Evolutionary conservation across 208 protist genomes (phyloP), one percentile per base, ranked within the genome.

Genomic region (Vickermania ingenoplastis): DNA sequence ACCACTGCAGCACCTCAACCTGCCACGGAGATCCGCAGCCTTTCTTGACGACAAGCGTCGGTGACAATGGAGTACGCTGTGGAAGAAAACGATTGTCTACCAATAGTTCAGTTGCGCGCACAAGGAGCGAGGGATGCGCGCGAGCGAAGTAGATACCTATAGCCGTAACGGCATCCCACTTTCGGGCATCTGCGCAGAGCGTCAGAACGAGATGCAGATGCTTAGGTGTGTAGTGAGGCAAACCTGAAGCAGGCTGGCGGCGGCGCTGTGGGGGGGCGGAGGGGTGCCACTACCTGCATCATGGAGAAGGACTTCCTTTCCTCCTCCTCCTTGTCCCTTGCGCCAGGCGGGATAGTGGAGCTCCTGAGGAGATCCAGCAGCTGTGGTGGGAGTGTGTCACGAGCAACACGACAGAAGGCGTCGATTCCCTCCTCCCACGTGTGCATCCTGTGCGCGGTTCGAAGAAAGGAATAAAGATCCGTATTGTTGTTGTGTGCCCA

Each of bases 391-490:
- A 77, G 24, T 14, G 61, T 67, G 2, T 66, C 49, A 31, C 65
- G 64, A n/a, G 75, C 90, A 1, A 69, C 61, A 25, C 72, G 56
- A 17, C 63, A 50, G 67, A 94, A 94, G 21, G 63, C 71, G 17
- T 23, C 31, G 31, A 91, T 57, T n/a, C 73, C 83, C 24, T 87
- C 84, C 59, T 89, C 74, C 84, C 83, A 94, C 23, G 72, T 73
- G 13, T 67, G 65, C 59, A 85, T 88, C 3, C 71, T 72, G 54
- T 63, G 63, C 0, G 82, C 74, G 3, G 71, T 64, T 0, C 69
- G 59, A 21, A 94, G 67, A 63, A 79, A 81, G n/a, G 77, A 65
- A 30, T 79, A 71, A 14, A 94, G 71, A 59, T 94, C 84, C 26
- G 69, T 57, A 63, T 78, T 83, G 66, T 90, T 94, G 23, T 67